Evolutionary conservation across 768 basidiomycete genomes (phyloP), one percentile per base, ranked within the genome.

Genomic region (Podaxis sp.): DNA sequence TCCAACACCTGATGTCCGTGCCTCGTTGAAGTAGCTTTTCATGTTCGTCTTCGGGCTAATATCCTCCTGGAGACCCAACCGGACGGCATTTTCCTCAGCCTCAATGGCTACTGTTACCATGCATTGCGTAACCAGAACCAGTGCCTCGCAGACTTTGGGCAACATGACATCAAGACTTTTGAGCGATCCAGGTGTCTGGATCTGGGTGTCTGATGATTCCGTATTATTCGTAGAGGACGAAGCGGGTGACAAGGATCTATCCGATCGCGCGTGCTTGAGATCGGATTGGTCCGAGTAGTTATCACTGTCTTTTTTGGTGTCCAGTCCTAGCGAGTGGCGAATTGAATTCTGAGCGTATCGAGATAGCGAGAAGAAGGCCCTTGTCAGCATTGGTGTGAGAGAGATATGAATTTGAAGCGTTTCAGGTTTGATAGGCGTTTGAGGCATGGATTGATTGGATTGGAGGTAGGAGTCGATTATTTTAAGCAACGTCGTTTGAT

Each of bases 401-500:
- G 77, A 76, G 29, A 70, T 69, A 58, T 85, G 80, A 19, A 77
- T 73, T 52, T 73, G 74, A 43, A 77, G 66, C 47, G 71, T 71
- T 46, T 74, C 69, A 22, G 71, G 71, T 22, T 71, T 72, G 41
- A 73, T 71, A 29, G 70, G 66, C 17, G 70, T 67, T 41, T 71
- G 67, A 24, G 76, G 29, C 58, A 69, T 67, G 58, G 74, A 67
- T 65, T 77, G 77, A 27, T 76, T 75, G 12, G 85, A 81, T 65
- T 92, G 89, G 58, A 94, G 77, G 70, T 92, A 89, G 1, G 93
- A 90, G 71, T 96, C 95, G 12, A 95, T 77, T 15, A 96, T 78
- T 73, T 95, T 96, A 62, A 97, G 83, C 11, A 96, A 76, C n/a
- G 85, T 90, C 3, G 88, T 93, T 72, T 96, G 95, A 66, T 90